Conservation (phyloP, 1,284 basidiomycete genomes). For the Boletus albobrunnescens region DNA sequence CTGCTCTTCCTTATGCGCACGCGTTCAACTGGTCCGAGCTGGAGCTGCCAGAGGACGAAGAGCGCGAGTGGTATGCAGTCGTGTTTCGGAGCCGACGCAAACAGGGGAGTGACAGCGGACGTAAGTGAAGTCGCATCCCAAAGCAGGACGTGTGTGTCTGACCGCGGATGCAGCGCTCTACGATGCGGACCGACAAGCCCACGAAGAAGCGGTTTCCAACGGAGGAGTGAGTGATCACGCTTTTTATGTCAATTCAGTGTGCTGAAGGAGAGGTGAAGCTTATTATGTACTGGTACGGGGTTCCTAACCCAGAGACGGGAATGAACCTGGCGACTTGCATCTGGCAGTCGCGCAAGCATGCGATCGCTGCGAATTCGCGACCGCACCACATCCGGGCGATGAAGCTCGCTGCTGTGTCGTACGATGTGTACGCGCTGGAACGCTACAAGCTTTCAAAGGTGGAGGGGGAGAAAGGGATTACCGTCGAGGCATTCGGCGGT, state of each 20-base stretch:
- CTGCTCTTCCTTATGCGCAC: slow-evolving; percentile 56
- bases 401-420: slow-evolving; percentile 72
- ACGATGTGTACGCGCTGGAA: slow-evolving; percentile 77
- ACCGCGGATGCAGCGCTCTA: slow-evolving; percentile 59
- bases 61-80: slow-evolving; percentile 87
- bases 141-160: slow-evolving; percentile 6
- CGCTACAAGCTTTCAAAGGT: slow-evolving; percentile 68
- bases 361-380: slow-evolving; percentile 72
- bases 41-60: slow-evolving; percentile 58
- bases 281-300: slow-evolving; percentile 87
- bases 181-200: slow-evolving; percentile 79
- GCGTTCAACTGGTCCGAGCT: slow-evolving; percentile 89
- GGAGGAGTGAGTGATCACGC: slow-evolving; percentile 58
- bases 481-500: slow-evolving; percentile 56
- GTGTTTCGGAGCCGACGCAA: slow-evolving; percentile 82
- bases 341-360: slow-evolving; percentile 85
- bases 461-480: slow-evolving; percentile 52
- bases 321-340: slow-evolving; percentile 93
- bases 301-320: slow-evolving; percentile 70
- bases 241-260: not conserved
- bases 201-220: slow-evolving; percentile 85
- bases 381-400: slow-evolving; percentile 82
- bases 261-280: slow-evolving; percentile 41
- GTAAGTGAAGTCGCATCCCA: slow-evolving; percentile 42
- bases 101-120: slow-evolving; percentile 59